Percentiles rank a stretch among this genome's conserved stretches.
Evolutionary conservation across 306 rosid species (phyloP).

Genomic region (Mucuna pruriens): DNA sequence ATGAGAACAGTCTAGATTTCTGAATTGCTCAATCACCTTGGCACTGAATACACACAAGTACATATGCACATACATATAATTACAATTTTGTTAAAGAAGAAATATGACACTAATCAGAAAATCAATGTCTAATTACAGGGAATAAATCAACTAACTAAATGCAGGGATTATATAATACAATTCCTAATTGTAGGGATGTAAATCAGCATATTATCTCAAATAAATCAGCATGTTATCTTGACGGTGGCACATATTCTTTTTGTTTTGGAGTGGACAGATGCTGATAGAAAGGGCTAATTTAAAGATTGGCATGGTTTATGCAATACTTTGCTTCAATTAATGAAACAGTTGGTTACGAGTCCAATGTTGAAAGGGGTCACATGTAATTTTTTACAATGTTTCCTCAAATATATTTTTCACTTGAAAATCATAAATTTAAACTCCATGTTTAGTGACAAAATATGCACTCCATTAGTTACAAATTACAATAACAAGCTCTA

Average conservation of each 20-base stretch:
- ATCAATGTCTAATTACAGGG: background rate
- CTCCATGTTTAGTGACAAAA: background rate
- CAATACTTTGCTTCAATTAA: conserved; percentile 25
- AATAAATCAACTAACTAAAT: conserved; percentile 25
- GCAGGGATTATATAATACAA: background rate
- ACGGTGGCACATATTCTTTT: background rate
- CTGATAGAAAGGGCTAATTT: conserved; percentile 3
- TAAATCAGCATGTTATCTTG: conserved; percentile 4
- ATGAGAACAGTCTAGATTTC: background rate
- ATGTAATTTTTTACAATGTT: background rate
- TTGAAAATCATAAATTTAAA: background rate
- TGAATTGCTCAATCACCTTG: background rate
- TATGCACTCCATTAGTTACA: background rate
- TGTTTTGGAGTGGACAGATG: conserved; percentile 4
- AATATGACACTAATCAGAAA: background rate
- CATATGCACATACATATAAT: background rate
- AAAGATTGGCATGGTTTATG: conserved; percentile 29
- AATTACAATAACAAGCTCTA: conserved; percentile 20
- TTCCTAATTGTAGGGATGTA: conserved; percentile 1
- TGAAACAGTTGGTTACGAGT: background rate
- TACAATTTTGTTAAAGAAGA: background rate
- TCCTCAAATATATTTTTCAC: conserved; percentile 5
- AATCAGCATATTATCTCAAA: background rate
- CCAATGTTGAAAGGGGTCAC: background rate
- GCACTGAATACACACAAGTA: background rate